Base-by-base conservation (phyloP, 1,139 yeast species). In the Blastobotrys apis region DNA sequence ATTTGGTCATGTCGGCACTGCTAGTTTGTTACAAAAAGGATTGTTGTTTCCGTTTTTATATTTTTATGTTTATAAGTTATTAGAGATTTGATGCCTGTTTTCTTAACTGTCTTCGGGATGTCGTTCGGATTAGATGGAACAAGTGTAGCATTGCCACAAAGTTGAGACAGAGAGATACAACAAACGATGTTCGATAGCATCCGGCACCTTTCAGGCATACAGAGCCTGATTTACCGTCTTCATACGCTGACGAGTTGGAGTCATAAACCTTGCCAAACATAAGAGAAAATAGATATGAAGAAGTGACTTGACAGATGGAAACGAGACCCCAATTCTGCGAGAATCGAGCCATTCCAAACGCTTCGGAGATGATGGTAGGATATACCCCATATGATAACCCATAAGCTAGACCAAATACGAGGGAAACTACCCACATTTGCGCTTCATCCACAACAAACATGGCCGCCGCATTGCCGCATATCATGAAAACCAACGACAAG, bases 301-400 rank as follows among this genome's bases (percentile, higher is more conserved):
- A 54, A 13, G 59, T 49, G 21, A 66, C 63, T 17, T 68, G 68
- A 16, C 67, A 53, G n/a, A 56, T 48, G 32, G 64, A 58, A 2
- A 80, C 68, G 39, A 81, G 62, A 0, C 94, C 90, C 94, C 94
- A 85, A 26, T 84, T 73, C 26, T 86, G 81, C 39, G 87, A 80
- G 60, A 83, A 85, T 22, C 79, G 75, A 19, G 68, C 70, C 53
- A 85, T 73, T 23, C 87, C 87, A 64, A 84, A 84, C 10, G 77
- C 67, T 54, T 85, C 94, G 1, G 88, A 78, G 27, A 83, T 71
- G 20, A 84, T 76, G 1, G 87, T 80, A 1, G 95, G 95, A 59
- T 78, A 82, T 3, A 85, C 76, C 0, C 94, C 88, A 63, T 81
- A 85, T 31, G 80, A 68, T 32, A 82, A 72, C 1, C 95, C 95